Base-by-base conservation (phyloP, 1,284 basidiomycete species). In the Sanghuangporus sanghuang region DNA sequence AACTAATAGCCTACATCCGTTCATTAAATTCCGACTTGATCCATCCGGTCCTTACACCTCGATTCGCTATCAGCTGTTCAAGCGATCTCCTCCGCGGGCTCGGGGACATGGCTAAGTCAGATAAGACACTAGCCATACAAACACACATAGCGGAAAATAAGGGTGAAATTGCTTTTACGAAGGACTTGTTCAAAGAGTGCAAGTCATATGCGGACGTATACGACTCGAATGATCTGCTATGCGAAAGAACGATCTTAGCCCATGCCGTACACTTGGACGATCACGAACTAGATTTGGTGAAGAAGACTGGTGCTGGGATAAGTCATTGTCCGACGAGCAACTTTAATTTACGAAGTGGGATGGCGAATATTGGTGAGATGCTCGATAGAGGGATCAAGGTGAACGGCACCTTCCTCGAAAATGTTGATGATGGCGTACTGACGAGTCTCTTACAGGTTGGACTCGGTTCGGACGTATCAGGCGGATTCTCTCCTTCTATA, bases 261-360 rank as follows among this genome's bases (percentile, higher is more conserved):
- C 96, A 98, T 73, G 95, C 86, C n/a, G 84, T 95, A 14, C 90
- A 94, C 75, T 79, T 99, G 40, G 83, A 84, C 40, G 79, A 83
- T 16, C 79, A 80, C 2, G 96, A 98, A 75, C 78, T 96, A 63
- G 77, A 81, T 35, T 76, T 97, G 54, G 85, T 99, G 69, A 83
- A 83, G 68, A 68, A 79, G 69, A 78, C 81, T 57, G 78, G 81
- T 4, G 87, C 91, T 2, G 96, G 96, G 11, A 80, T 98, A 52
- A 90, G 90, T 68, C 96, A 98, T 75, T 98, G 96, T 73, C 96
- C 96, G 16, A 90, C 89, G 40, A 94, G 90, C 70, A 99, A 98
- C 73, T 90, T 96, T 72, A 92, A 97, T 76, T 72, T 98, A 62
- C 83, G 88, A 48, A 94, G 91, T 66, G 96, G 96, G 4, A 81